Evolutionary conservation across 2,329 filamentous ascomycete genomes (phyloP).

Genomic region (Ophiostoma triangulosporum): DNA sequence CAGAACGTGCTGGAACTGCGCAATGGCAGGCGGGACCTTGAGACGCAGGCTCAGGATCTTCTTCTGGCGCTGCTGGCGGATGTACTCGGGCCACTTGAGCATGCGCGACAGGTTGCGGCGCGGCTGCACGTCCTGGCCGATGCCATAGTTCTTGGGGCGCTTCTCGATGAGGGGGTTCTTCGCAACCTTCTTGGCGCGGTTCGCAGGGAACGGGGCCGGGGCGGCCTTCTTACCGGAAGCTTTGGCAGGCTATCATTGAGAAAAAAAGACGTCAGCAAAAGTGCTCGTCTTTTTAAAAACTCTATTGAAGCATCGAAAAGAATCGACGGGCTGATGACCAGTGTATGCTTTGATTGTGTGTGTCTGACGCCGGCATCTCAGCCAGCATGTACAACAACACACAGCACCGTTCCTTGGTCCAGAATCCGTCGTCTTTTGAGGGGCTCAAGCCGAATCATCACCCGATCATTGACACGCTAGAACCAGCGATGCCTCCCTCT

Average conservation of each 20-base stretch:
- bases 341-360: too few relatives aligned
- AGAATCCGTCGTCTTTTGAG: conserved; percentile 14
- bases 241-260: conserved; percentile 99
- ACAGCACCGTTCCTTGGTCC: too few relatives aligned
- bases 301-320: conserved; percentile 59
- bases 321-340: conserved; percentile 18
- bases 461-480: conserved; percentile 14
- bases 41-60: conserved; percentile 97
- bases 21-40: conserved; percentile 94
- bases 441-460: conserved; percentile 55
- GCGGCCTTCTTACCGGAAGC: conserved; percentile 86
- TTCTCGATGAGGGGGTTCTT: conserved; percentile 99
- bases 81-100: conserved; percentile 99
- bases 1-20: conserved; percentile 95
- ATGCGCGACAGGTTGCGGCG: conserved; percentile 91
- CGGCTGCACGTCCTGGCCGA: conserved; percentile 98
- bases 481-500: conserved; percentile 18
- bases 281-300: conserved; percentile 61
- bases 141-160: conserved; percentile 92
- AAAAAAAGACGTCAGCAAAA: conserved; percentile 97
- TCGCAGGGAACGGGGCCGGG: conserved; percentile 88
- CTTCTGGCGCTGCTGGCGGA: conserved; percentile 86
- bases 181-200: conserved; percentile 92
- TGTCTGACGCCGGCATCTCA: conserved; percentile 37
- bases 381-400: background rate